Evolutionary conservation across 257 asterid genomes (phyloP).

Genomic region (Mitragyna speciosa): DNA sequence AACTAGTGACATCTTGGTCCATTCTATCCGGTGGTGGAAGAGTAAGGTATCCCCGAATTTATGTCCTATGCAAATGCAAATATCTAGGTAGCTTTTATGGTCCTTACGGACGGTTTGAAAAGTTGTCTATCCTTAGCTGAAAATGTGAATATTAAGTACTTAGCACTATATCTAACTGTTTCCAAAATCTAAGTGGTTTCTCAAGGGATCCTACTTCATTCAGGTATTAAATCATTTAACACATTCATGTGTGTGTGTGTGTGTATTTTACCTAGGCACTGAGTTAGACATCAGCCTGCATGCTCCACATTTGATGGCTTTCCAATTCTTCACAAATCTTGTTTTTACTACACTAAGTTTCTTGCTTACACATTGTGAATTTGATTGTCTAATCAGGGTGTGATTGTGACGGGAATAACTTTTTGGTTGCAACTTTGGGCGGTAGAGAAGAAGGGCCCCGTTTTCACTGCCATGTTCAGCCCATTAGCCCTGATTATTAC

Average conservation of each 20-base stretch:
- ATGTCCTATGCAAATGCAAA: too few species aligned
- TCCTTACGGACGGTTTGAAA: too few species aligned
- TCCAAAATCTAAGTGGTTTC: too few species aligned
- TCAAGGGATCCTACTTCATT: too few species aligned
- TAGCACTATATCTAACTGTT: too few species aligned
- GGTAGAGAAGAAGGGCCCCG: slow-evolving; percentile 64
- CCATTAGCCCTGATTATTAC: slow-evolving; percentile 59
- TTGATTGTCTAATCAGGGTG: slow-evolving; percentile 41
- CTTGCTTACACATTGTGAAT: not conserved
- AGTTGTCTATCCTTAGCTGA: too few species aligned
- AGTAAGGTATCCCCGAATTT: too few species aligned
- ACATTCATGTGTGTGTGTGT: not conserved
- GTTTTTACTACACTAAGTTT: not conserved
- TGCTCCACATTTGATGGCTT: not conserved
- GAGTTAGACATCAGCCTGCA: not conserved
- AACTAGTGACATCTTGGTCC: too few species aligned
- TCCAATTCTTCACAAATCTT: not conserved
- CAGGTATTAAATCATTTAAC: not conserved
- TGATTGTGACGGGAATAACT: slow-evolving; percentile 55
- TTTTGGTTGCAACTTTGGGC: slow-evolving; percentile 61
- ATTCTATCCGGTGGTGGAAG: too few species aligned
- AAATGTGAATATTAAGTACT: too few species aligned
- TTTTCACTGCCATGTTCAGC: slow-evolving; percentile 54
- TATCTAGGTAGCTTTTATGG: too few species aligned
- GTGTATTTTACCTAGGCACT: not conserved